A percentile compares a stretch with the other conserved stretches of the same genome.
These are phyloP conservation scores for Stephanodiscus minutulus DNA, from an alignment of 108 stramenopile genomes.

Conservation along the genomic window DNA sequence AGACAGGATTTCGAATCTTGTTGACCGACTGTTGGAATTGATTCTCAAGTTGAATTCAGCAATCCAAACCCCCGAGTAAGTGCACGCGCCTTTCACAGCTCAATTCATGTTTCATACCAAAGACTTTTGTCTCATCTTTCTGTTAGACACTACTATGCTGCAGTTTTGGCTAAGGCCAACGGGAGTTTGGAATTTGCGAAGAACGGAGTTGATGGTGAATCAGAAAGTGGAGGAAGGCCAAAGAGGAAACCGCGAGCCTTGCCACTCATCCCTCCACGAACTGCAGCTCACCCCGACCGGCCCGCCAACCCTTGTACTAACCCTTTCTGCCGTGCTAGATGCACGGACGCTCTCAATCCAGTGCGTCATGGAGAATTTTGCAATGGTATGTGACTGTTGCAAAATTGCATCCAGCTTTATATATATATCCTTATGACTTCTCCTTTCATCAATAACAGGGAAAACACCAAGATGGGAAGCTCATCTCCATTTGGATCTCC, in stretches of 20 bases:
- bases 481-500: constrained; percentile 58
- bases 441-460: constrained; percentile 2
- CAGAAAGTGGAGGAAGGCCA: constrained; percentile 24
- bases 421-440: background rate
- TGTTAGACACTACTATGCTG: constrained; percentile 56
- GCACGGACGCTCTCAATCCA: constrained; percentile 30
- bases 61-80: constrained; percentile 49
- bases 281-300: constrained; percentile 37
- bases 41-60: constrained; percentile 43
- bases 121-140: background rate
- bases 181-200: constrained; percentile 67
- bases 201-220: constrained; percentile 30
- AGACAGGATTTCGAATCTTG: constrained; percentile 36
- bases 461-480: constrained; percentile 64
- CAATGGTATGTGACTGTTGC: constrained; percentile 37
- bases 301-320: constrained; percentile 44
- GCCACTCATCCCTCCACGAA: constrained; percentile 54
- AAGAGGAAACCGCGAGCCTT: constrained; percentile 56
- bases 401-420: background rate
- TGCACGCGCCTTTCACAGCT: background rate
- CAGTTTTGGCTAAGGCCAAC: constrained; percentile 56
- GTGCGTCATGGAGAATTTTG: constrained; percentile 65
- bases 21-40: constrained; percentile 46
- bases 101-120: too few species aligned
- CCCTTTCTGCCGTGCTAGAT: constrained; percentile 33